These are phyloP conservation scores for Suillus discolor DNA, from an alignment of 768 basidiomycete genomes.

Conservation along the genomic window DNA sequence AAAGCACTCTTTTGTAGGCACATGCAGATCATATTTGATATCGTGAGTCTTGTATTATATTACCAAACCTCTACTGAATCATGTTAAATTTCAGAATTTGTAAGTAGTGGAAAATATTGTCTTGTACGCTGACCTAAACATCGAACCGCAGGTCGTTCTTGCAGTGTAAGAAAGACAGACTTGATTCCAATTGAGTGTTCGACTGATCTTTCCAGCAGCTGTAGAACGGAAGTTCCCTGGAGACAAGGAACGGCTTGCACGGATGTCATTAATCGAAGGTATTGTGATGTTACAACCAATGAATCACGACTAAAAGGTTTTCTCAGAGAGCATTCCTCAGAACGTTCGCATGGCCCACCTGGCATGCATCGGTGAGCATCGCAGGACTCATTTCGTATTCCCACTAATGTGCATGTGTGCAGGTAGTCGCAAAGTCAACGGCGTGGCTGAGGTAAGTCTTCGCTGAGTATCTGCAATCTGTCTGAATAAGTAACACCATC, in stretches of 20 bases:
- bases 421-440: slow-evolving; percentile 88
- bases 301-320: neutral
- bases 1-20: slow-evolving; percentile 46
- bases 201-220: slow-evolving; percentile 39
- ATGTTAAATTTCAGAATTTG: neutral
- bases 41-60: slow-evolving; percentile 50
- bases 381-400: slow-evolving; percentile 3
- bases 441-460: slow-evolving; percentile 79
- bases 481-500: neutral
- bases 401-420: slow-evolving; percentile 3
- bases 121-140: slow-evolving; percentile 28
- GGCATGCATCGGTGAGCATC: slow-evolving; percentile 69
- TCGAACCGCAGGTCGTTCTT: slow-evolving; percentile 49
- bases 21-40: slow-evolving; percentile 91
- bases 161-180: slow-evolving; percentile 50
- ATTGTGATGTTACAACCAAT: slow-evolving; percentile 2
- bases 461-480: neutral
- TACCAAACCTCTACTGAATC: neutral
- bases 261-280: slow-evolving; percentile 96
- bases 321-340: slow-evolving; percentile 79
- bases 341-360: slow-evolving; percentile 90
- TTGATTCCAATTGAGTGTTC: neutral
- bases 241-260: slow-evolving; percentile 75
- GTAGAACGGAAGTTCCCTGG: slow-evolving; percentile 91
- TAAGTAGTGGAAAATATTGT: slow-evolving; percentile 46